Evolutionary conservation across 2,329 filamentous ascomycete species (phyloP).

Genomic region (Ceratocystis harringtonii): DNA sequence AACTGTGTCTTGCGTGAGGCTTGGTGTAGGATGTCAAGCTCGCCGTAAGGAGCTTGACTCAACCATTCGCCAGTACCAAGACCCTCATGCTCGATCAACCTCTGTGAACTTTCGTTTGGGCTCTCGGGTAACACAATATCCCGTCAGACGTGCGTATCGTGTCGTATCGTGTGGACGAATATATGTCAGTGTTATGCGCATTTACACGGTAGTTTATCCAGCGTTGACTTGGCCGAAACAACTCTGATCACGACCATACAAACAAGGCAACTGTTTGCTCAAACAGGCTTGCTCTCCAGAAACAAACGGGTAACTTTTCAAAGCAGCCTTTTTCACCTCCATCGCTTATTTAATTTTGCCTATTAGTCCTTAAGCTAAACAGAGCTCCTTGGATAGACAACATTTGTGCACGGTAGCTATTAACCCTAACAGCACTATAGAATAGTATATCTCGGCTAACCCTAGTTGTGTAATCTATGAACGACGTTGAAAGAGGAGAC

Average conservation of each 20-base stretch:
- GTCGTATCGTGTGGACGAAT: background rate
- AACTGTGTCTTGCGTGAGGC: background rate
- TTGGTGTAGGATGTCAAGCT: background rate
- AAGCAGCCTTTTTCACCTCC: background rate
- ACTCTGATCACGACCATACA: too few relatives aligned
- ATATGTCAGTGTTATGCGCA: background rate
- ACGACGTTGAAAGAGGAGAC: conserved; percentile 13
- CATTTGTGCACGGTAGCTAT: background rate
- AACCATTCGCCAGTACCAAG: background rate
- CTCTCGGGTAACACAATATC: background rate
- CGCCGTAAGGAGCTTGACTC: background rate
- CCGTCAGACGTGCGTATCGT: background rate
- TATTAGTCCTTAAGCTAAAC: background rate
- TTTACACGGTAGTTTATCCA: too few relatives aligned
- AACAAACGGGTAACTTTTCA: too few relatives aligned
- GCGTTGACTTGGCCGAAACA: too few relatives aligned
- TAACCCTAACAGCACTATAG: background rate
- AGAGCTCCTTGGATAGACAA: too few relatives aligned
- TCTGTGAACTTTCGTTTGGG: background rate
- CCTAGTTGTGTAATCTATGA: background rate
- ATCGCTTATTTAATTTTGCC: background rate
- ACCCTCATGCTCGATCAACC: background rate
- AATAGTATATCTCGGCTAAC: background rate
- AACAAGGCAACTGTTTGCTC: too few relatives aligned
- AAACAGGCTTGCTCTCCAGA: too few relatives aligned